Percentiles rank a stretch among this genome's conserved stretches.
These are phyloP conservation scores for Porphyrellus cyaneotinctus DNA, from an alignment of 768 basidiomycete genomes.

Conservation along the genomic window DNA sequence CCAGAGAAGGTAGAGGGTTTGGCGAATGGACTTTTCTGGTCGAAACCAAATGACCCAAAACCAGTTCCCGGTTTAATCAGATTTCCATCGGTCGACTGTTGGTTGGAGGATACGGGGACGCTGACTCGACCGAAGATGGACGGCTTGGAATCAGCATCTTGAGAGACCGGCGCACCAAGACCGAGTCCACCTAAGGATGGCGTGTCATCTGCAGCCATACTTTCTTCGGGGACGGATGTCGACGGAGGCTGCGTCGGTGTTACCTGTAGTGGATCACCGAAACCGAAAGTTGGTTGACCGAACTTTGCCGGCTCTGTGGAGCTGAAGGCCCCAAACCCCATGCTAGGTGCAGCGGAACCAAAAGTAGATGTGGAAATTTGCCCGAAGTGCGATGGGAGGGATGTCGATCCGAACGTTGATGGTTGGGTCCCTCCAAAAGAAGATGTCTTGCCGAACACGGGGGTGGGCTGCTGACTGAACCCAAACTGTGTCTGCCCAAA, in stretches of 20 bases:
- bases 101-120: constrained; percentile 5
- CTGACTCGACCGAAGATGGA: constrained; percentile 33
- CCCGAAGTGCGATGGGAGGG: constrained; percentile 19
- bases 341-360: constrained; percentile 15
- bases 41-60: constrained; percentile 32
- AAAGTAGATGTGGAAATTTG: constrained; percentile 20
- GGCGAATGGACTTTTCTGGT: constrained; percentile 27
- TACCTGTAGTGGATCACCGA: constrained; percentile 11
- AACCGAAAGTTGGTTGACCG: constrained; percentile 27
- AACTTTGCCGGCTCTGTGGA: constrained; percentile 32
- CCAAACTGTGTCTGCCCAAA: constrained; percentile 18
- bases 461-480: constrained; percentile 17
- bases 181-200: constrained; percentile 32
- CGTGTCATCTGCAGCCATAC: constrained; percentile 32
- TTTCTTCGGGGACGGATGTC: constrained; percentile 23
- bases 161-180: constrained; percentile 24
- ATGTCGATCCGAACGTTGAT: constrained; percentile 13
- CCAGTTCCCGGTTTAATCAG: constrained; percentile 34
- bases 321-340: constrained; percentile 33
- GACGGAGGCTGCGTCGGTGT: not conserved
- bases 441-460: constrained; percentile 23
- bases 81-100: constrained; percentile 15
- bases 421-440: constrained; percentile 20
- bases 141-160: constrained; percentile 23
- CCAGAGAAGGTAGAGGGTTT: constrained; percentile 21